A percentile compares a stretch with the other conserved stretches of the same genome.
phyloP scores from a whole-genome alignment of 352 stramenopile species.

The Phytopythium boreale region DNA sequence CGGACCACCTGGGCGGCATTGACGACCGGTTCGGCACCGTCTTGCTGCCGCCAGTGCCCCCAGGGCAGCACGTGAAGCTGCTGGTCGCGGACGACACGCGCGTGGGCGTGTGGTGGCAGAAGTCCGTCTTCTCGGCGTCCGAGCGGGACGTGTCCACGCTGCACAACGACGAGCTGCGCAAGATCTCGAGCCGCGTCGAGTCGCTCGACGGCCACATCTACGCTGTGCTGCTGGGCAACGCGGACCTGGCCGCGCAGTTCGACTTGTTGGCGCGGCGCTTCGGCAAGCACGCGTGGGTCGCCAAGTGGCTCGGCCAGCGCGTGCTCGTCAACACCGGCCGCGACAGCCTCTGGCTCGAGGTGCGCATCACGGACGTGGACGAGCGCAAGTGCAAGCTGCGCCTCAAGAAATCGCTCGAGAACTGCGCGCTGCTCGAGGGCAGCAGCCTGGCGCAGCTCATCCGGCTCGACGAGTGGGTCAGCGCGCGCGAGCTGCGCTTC shows the following conservation, averaged over 20 bases:
- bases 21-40: slow-evolving; percentile 32
- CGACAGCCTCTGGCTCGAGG: slow-evolving; percentile 67
- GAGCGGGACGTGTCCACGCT: slow-evolving; percentile 56
- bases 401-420: slow-evolving; percentile 51
- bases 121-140: slow-evolving; percentile 41
- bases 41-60: slow-evolving; percentile 25
- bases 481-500: slow-evolving; percentile 49
- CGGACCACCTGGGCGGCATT: slow-evolving; percentile 42
- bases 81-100: slow-evolving; percentile 50
- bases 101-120: slow-evolving; percentile 70
- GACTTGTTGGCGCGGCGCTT: slow-evolving; percentile 21
- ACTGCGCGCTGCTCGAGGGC: slow-evolving; percentile 19
- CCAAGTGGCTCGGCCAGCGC: slow-evolving; percentile 54
- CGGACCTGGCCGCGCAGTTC: slow-evolving; percentile 22
- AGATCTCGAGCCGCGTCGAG: slow-evolving; percentile 38
- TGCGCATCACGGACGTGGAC: slow-evolving; percentile 49
- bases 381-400: slow-evolving; percentile 64
- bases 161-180: slow-evolving; percentile 51
- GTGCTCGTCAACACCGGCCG: slow-evolving; percentile 71
- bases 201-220: slow-evolving; percentile 67
- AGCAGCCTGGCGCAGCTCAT: slow-evolving; percentile 41
- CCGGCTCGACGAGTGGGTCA: slow-evolving; percentile 44
- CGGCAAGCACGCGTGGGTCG: slow-evolving; percentile 28
- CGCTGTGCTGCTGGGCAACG: slow-evolving; percentile 32
- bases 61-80: slow-evolving; percentile 39